Conservation (phyloP, 306 rosid species). For the Cicer cuneatum region DNA sequence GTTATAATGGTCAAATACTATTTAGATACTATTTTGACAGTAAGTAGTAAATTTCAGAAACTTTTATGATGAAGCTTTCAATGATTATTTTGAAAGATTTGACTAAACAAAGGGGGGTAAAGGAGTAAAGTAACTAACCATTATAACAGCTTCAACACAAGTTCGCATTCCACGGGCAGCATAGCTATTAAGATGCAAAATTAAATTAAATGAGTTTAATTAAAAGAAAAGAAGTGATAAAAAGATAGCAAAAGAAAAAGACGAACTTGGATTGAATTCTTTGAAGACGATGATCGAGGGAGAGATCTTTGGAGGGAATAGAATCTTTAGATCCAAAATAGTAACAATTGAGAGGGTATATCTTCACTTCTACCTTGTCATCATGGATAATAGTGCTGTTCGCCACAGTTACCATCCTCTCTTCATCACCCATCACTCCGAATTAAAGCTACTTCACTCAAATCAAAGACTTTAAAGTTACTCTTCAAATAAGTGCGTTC, state of each 20-base stretch:
- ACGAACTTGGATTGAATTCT: constrained; percentile 69
- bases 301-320: constrained; percentile 58
- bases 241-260: not conserved
- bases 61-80: too few species aligned
- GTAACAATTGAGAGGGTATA: constrained; percentile 75
- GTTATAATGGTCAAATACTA: not conserved
- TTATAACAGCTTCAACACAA: constrained; percentile 73
- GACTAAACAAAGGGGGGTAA: not conserved
- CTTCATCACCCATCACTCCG: constrained; percentile 8
- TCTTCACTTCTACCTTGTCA: constrained; percentile 44
- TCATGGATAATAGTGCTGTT: not conserved
- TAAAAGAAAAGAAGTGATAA: not conserved
- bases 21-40: not conserved
- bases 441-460: not conserved
- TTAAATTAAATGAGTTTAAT: not conserved
- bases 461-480: not conserved
- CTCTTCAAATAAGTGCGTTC: too few species aligned
- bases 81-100: too few species aligned
- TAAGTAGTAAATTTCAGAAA: too few species aligned
- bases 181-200: constrained; percentile 55
- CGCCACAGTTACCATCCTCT: not conserved
- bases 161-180: constrained; percentile 76
- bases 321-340: constrained; percentile 76
- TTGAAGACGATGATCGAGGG: constrained; percentile 57
- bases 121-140: constrained; percentile 57